Percentiles rank a stretch among this genome's conserved stretches.
These are phyloP conservation scores for Begonia loranthoides DNA, from an alignment of 306 rosid genomes.

Conservation along the genomic window DNA sequence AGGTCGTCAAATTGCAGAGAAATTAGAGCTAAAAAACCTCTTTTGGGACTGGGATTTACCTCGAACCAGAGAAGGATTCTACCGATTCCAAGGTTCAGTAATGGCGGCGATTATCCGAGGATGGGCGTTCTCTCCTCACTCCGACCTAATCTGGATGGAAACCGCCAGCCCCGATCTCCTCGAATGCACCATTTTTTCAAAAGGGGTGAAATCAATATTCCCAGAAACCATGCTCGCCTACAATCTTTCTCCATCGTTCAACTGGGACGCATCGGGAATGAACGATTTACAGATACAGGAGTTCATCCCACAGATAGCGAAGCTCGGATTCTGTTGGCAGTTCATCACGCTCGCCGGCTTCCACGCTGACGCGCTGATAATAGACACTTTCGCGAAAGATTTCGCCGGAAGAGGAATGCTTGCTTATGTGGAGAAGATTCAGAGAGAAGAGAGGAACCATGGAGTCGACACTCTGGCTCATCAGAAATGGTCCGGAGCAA, in stretches of 20 bases:
- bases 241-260: constrained; percentile 90
- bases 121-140: constrained; percentile 62
- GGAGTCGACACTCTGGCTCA: constrained; percentile 95
- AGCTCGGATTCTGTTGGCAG: constrained; percentile 84
- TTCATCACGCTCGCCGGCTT: constrained; percentile 85
- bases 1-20: constrained; percentile 48
- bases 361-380: constrained; percentile 72
- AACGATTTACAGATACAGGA: constrained; percentile 54
- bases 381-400: constrained; percentile 67
- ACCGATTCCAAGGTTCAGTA: constrained; percentile 71
- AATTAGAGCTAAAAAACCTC: constrained; percentile 41
- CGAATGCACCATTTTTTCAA: constrained; percentile 63
- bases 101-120: constrained; percentile 71
- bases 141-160: constrained; percentile 93
- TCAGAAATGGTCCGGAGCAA: constrained; percentile 98
- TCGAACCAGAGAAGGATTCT: constrained; percentile 92
- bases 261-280: constrained; percentile 99
- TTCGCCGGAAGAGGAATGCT: constrained; percentile 78
- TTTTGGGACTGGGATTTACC: constrained; percentile 97
- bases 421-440: constrained; percentile 90
- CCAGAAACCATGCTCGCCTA: constrained; percentile 74
- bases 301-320: constrained; percentile 73
- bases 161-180: constrained; percentile 50
- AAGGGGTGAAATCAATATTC: constrained; percentile 43
- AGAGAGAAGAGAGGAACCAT: constrained; percentile 87